Evolutionary conservation across 2,329 filamentous ascomycete species (phyloP).

Genomic region (Alternaria longipes): DNA sequence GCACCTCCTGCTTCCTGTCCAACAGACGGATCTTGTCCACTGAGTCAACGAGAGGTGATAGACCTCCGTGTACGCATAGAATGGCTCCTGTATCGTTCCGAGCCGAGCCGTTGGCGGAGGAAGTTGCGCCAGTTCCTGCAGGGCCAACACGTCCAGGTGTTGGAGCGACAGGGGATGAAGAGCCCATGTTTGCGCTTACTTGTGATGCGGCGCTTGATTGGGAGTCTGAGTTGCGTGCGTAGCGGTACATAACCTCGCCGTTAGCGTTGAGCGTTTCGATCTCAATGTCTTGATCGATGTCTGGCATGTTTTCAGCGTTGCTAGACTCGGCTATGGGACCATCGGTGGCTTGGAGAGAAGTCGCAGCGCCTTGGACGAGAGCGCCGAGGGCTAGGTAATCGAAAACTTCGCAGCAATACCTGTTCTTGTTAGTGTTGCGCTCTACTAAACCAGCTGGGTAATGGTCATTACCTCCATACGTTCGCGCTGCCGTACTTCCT

Average conservation of each 20-base stretch:
- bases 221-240: slow-evolving; percentile 61
- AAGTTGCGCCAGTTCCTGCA: slow-evolving; percentile 81
- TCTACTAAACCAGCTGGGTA: neutral
- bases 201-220: slow-evolving; percentile 49
- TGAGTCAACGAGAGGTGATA: slow-evolving; percentile 89
- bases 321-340: slow-evolving; percentile 62
- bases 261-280: slow-evolving; percentile 91
- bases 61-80: slow-evolving; percentile 92
- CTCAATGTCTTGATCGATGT: slow-evolving; percentile 78
- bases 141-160: slow-evolving; percentile 70
- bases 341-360: slow-evolving; percentile 69
- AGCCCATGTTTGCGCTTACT: slow-evolving; percentile 44
- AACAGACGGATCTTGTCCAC: slow-evolving; percentile 95
- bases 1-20: slow-evolving; percentile 95
- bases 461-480: slow-evolving; percentile 71
- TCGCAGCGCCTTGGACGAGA: slow-evolving; percentile 84
- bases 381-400: slow-evolving; percentile 94
- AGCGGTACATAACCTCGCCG: slow-evolving; percentile 79
- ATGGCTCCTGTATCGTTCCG: slow-evolving; percentile 72
- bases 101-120: slow-evolving; percentile 66
- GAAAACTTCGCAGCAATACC: slow-evolving; percentile 93
- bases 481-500: slow-evolving; percentile 96
- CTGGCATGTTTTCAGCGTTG: slow-evolving; percentile 59
- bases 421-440: slow-evolving; percentile 19
- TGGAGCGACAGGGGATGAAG: slow-evolving; percentile 49